A percentile compares a stretch with the other conserved stretches of the same genome.
These are phyloP conservation scores for Globisporangium emineosum DNA, from an alignment of 352 stramenopile genomes.

Conservation along the genomic window DNA sequence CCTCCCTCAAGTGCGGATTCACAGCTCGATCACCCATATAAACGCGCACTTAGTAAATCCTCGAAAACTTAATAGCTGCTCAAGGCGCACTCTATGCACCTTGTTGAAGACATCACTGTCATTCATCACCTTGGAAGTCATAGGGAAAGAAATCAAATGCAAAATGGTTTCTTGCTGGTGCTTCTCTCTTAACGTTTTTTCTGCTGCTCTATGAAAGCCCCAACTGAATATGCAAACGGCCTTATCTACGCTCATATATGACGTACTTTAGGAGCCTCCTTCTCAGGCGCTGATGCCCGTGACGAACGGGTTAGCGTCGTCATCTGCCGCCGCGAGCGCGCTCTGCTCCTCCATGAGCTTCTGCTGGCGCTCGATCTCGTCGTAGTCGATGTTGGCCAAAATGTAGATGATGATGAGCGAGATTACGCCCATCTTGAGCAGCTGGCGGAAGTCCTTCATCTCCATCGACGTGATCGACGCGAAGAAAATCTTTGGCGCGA, in stretches of 20 bases:
- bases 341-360: constrained; percentile 65
- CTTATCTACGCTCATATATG: neutral
- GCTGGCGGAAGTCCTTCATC: constrained; percentile 73
- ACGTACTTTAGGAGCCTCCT: too few relatives aligned
- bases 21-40: too few relatives aligned
- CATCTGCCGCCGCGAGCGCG: constrained; percentile 18
- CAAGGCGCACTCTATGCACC: too few relatives aligned
- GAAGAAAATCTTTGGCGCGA: constrained; percentile 86
- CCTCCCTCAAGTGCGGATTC: neutral
- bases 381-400: constrained; percentile 87
- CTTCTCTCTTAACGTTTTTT: neutral
- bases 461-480: constrained; percentile 73
- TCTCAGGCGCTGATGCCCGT: constrained; percentile 19
- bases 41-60: neutral
- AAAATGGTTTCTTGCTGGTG: neutral
- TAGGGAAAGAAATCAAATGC: neutral
- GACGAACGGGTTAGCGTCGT: constrained; percentile 14
- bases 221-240: neutral
- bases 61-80: neutral
- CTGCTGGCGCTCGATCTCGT: constrained; percentile 88
- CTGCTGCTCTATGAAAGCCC: neutral
- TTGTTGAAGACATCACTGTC: too few relatives aligned
- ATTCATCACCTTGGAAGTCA: neutral
- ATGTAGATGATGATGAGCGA: constrained; percentile 86
- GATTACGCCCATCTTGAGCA: constrained; percentile 84